Evolutionary conservation across 2,329 filamentous ascomycete genomes (phyloP), one percentile per base, ranked within the genome.

Genomic region (Nemania bipapillata): DNA sequence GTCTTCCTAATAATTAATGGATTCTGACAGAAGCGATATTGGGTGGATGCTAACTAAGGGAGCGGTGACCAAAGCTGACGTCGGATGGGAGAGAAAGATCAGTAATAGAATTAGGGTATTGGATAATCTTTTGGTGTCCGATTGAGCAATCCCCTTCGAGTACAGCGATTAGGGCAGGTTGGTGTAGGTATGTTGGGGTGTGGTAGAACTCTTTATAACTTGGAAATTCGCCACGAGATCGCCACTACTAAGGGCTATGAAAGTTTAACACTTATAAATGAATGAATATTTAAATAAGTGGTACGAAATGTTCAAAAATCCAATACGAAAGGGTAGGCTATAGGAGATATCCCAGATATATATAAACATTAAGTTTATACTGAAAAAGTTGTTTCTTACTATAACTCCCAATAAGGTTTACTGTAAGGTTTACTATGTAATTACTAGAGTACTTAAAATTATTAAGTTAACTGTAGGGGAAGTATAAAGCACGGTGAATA

Each of bases 361-460:
- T 55, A 55, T 55, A 55, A 55, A 35, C 17, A 55, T 55, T 55
- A 52, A 52, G 28, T 37, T 55, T 55, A 55, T 55, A 55, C 17
- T 37, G 37, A 55, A 55, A 55, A 55, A 12, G 20, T 35, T 55
- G 17, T 37, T 55, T 55, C 15, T 28, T 52, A 52, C 30, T 55
- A 53, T 30, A 15, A 53, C 49, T 53, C 26, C 49, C 26, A 30
- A 53, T 53, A 53, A 53, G 26, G 49, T 53, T 32, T 53, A 53
- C 26, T 28, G 17, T 32, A 53, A 53, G 24, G 30, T 32, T 32
- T 9, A 9, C 30, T 32, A 32, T 9, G 30, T 32, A 32, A 32
- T 9, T 9, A 32, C 30, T 32, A 49, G 45, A 22, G 45, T 20
- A 49, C 22, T 49, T 49, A 49, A 22, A 49, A 49, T 49, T 49